A percentile compares a stretch with the other conserved stretches of the same genome.
Conservation (phyloP, 306 rosid genomes). For the Quercus gilva region DNA sequence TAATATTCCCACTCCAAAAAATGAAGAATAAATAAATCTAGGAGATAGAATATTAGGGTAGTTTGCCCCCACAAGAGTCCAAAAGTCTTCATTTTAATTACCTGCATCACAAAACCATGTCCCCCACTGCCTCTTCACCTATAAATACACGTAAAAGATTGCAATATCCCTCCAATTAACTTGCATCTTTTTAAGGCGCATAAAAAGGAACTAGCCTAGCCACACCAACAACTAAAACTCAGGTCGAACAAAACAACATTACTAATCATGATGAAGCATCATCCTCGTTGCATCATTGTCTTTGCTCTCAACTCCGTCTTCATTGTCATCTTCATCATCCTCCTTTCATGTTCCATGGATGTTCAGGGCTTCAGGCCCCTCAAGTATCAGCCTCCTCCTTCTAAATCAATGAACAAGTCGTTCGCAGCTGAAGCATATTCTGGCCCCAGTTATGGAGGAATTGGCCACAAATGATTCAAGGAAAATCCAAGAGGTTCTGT, state of each 20-base stretch:
- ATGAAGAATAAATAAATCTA: not conserved
- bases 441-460: constrained; percentile 51
- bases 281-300: not conserved
- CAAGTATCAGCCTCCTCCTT: constrained; percentile 1
- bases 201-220: not conserved
- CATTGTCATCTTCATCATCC: constrained; percentile 17
- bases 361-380: constrained; percentile 43
- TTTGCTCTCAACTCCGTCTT: not conserved
- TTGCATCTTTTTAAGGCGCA: not conserved
- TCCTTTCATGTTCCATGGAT: constrained; percentile 24
- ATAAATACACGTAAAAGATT: not conserved
- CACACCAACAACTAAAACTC: not conserved
- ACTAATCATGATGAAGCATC: constrained; percentile 16
- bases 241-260: not conserved
- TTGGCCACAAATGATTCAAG: constrained; percentile 21
- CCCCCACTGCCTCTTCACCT: not conserved
- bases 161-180: not conserved
- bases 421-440: constrained; percentile 45
- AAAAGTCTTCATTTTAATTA: not conserved
- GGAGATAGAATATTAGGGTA: no score
- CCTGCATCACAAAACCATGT: not conserved
- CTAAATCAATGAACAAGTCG: constrained; percentile 4
- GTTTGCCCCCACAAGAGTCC: not conserved
- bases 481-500: not conserved
- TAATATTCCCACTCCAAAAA: not conserved